phyloP scores from a whole-genome alignment of 257 asterid species.

The Gardenia jasminoides region DNA sequence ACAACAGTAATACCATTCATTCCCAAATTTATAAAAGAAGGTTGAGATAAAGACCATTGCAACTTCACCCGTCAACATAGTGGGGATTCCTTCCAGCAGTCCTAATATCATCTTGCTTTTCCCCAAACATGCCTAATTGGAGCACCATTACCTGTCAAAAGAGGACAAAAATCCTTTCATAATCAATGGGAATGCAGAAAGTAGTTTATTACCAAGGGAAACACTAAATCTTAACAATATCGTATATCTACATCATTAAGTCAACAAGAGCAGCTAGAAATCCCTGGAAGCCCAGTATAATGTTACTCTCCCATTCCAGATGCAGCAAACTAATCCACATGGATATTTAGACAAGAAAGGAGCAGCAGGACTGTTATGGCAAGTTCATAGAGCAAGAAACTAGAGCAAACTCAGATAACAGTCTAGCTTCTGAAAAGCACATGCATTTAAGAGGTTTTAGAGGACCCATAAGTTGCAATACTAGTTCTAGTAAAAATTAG shows the following conservation, averaged over 20 bases:
- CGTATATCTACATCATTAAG: background rate
- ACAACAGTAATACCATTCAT: background rate
- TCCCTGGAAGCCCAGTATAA: background rate
- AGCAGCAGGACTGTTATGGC: background rate
- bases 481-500: background rate
- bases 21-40: background rate
- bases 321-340: background rate
- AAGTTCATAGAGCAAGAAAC: background rate
- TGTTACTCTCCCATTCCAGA: background rate
- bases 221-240: background rate
- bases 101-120: conserved; percentile 88
- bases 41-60: conserved; percentile 59
- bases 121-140: conserved; percentile 89
- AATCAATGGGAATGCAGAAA: background rate
- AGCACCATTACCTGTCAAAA: conserved; percentile 61
- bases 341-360: background rate
- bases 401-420: background rate
- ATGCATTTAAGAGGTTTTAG: background rate
- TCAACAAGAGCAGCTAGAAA: background rate
- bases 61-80: conserved; percentile 88
- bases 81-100: conserved; percentile 83
- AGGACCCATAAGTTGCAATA: background rate
- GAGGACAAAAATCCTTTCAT: conserved; percentile 13
- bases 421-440: background rate
- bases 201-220: background rate